Base-by-base conservation (phyloP, 495 filamentous ascomycete species). In the Podospora tetraspora region DNA sequence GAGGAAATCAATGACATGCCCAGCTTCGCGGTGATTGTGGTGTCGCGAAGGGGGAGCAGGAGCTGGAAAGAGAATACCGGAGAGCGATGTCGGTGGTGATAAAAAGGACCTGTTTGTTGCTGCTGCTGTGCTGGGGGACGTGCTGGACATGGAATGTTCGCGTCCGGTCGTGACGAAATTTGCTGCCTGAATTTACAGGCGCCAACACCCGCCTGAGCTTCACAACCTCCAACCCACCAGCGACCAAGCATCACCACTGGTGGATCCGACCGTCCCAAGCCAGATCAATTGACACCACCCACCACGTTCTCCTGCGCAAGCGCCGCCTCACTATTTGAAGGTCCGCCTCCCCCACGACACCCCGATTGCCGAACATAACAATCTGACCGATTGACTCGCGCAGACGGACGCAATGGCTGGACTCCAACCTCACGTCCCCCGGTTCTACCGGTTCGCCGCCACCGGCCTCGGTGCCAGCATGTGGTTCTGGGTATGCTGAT, bases 401-500 rank as follows among this genome's bases (percentile, higher is more conserved):
- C 59, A 57, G 25, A 68, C 70, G 62, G 23, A 60, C 72, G 66
- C 74, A 73, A 76, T 76, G 74, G 72, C 72, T n/a, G 69, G 66
- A 66, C 30, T 64, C n/a, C 56, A 69, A 63, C 70, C 70, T 62
- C 71, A 68, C 37, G 71, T 73, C 67, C 67, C 34, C 64, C 89
- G 87, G 64, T 75, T 97, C 74, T 96, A 98, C 81, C 86, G 92
- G 74, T 90, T 91, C 76, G 84, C 89, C 57, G 95, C 91, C 58
- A 97, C 92, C 29, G 90, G 88, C 64, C 81, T 99, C 62, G 92
- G 93, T 69, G 95, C 95, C 23, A 91, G 89, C 82, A 99, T 98
- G 96, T 99, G 95, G 95, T 98, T 98, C 82, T 98, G 93, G 79
- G 95, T 99, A 86, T 74, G 91, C 74, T 8, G 43, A 52, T 19